Evolutionary conservation across 1,284 basidiomycete genomes (phyloP).

Genomic region (Puccinia coronata): DNA sequence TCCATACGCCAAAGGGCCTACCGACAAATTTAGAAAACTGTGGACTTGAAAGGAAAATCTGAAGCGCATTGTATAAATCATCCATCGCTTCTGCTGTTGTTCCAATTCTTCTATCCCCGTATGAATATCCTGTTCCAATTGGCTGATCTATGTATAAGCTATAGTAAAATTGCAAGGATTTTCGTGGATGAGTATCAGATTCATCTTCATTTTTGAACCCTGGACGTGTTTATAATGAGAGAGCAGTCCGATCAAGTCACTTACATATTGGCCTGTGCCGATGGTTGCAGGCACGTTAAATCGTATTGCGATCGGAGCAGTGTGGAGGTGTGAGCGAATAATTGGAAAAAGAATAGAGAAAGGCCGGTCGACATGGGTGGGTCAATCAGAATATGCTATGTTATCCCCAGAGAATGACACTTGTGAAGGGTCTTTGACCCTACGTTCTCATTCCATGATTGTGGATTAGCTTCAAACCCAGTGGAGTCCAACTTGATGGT

Average conservation of each 20-base stretch:
- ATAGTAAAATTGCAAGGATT: background rate
- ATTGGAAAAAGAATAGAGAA: background rate
- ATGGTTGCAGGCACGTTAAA: background rate
- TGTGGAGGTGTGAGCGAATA: too few relatives aligned
- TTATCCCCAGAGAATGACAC: background rate
- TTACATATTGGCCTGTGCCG: constrained; percentile 26
- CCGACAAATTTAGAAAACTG: constrained; percentile 12
- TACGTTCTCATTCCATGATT: constrained; percentile 35
- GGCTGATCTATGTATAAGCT: constrained; percentile 42
- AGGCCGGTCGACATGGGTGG: background rate
- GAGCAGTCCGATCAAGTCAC: background rate
- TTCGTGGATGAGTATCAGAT: background rate
- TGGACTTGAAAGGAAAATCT: constrained; percentile 22
- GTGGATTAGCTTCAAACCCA: constrained; percentile 11
- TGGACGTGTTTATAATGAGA: too few relatives aligned
- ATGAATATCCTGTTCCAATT: constrained; percentile 29
- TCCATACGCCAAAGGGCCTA: constrained; percentile 35
- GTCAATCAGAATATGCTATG: background rate
- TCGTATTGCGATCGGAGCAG: too few relatives aligned
- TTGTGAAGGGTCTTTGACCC: background rate
- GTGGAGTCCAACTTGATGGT: constrained; percentile 33
- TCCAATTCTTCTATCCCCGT: background rate
- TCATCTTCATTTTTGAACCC: too few relatives aligned
- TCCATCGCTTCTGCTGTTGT: background rate
- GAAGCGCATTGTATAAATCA: constrained; percentile 29